Conservation (phyloP, 441 rosid species). For the Populus trichocarpa region DNA sequence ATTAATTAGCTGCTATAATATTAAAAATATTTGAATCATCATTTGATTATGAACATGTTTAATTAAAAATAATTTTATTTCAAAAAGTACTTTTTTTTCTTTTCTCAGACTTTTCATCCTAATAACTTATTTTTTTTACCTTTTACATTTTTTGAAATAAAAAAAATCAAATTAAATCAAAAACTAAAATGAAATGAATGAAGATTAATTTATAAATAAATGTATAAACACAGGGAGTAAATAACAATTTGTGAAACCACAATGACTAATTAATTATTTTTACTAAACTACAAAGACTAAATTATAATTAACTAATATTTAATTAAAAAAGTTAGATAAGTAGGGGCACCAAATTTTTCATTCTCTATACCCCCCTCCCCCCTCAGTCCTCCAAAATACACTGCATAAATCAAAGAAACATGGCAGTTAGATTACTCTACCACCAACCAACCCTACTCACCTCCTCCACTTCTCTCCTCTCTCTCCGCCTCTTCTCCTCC, state of each 20-base stretch:
- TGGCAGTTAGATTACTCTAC: background rate
- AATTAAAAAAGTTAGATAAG: background rate
- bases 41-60: background rate
- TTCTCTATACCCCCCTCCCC: background rate
- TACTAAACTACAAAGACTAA: background rate
- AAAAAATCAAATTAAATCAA: too few species aligned
- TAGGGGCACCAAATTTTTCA: background rate
- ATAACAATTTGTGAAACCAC: background rate
- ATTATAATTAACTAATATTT: too few species aligned
- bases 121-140: background rate
- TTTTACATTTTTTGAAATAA: too few species aligned
- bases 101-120: background rate
- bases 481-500: conserved; percentile 30
- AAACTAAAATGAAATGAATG: background rate
- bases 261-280: background rate
- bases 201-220: too few species aligned
- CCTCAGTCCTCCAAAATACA: background rate
- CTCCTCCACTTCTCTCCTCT: conserved; percentile 1
- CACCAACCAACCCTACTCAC: background rate
- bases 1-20: too few species aligned
- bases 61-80: too few species aligned
- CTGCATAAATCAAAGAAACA: background rate
- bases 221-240: background rate
- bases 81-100: too few species aligned
- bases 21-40: background rate